Base-by-base conservation (phyloP, 768 basidiomycete species). In the Pholiota molesta region DNA sequence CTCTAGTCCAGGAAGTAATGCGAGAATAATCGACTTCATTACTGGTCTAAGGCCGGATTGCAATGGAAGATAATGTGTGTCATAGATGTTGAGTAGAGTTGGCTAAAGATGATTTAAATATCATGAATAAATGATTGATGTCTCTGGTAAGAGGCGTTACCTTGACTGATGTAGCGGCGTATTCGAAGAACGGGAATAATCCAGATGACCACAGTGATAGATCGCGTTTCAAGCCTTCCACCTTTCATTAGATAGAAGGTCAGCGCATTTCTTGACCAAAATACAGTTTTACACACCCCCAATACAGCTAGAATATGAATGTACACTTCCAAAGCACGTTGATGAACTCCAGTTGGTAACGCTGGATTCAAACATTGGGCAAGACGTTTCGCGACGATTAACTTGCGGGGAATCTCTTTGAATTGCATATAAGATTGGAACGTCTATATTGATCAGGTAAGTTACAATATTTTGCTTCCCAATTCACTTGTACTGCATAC, bases 361-460 rank as follows among this genome's bases (percentile, higher is more conserved):
- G 96, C 97, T n/a, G 97, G 97, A 72, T 98, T 99, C 69, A 99
- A 76, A 73, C 97, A 99, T 74, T 99, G 97, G 2, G 97, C 84
- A 35, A 99, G 81, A 0, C 97, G 91, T 75, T 99, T 99, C 54
- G 97, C 86, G 5, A 99, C 95, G 61, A 94, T 86, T 45, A 97
- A 81, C 73, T 98, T 99, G 67, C 94, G 84, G 2, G 97, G 97
- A 59, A 99, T 97, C 73, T 97, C 94, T 75, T 94, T 92, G 79
- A 95, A 99, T 65, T 96, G 91, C 76, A 90, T 90, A 65, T 94
- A 94, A 0, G 91, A 86, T 79, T 98, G 96, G 52, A 98, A 87
- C 5, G 95, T 94, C 95, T 98, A 69, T 9, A 57, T 3, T 53
- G 28, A 31, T 29, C 16, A 51, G 44, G 35, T 37, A 3, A 37